Conservation (phyloP, 176 grass and related monocot species). For the Carex cristatella region DNA sequence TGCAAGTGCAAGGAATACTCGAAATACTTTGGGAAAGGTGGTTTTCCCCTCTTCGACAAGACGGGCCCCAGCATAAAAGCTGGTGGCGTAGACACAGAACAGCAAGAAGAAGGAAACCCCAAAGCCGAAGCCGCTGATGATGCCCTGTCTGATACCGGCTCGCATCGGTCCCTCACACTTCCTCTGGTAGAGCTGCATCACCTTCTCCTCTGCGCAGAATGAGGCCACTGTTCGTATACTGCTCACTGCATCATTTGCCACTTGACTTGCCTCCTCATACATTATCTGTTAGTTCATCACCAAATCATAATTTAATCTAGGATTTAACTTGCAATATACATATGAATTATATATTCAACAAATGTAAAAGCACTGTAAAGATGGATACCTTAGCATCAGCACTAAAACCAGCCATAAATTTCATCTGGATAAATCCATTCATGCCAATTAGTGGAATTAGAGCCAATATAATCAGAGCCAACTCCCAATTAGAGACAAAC, state of each 20-base stretch:
- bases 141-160: slow-evolving; percentile 73
- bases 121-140: slow-evolving; percentile 83
- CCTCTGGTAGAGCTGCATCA: slow-evolving; percentile 80
- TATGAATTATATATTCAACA: slow-evolving; percentile 20
- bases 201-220: slow-evolving; percentile 81
- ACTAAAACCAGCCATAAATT: slow-evolving; percentile 85
- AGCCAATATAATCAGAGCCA: slow-evolving; percentile 76
- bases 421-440: slow-evolving; percentile 90
- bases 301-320: neutral
- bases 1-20: slow-evolving; percentile 91
- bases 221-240: slow-evolving; percentile 86
- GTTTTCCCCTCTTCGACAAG: slow-evolving; percentile 70
- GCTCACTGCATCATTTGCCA: slow-evolving; percentile 87
- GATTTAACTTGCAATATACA: neutral
- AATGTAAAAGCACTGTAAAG: neutral
- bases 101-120: slow-evolving; percentile 93
- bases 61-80: slow-evolving; percentile 93
- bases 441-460: slow-evolving; percentile 82
- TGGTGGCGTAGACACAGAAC: slow-evolving; percentile 82
- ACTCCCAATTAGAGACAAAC: slow-evolving; percentile 70
- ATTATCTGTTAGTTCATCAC: slow-evolving; percentile 48
- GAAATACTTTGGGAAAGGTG: slow-evolving; percentile 92
- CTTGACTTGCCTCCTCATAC: slow-evolving; percentile 93
- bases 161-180: slow-evolving; percentile 73
- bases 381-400: slow-evolving; percentile 73